phyloP scores from a whole-genome alignment of 495 filamentous ascomycete genomes.

The Pyrenopolyporus hunteri region DNA sequence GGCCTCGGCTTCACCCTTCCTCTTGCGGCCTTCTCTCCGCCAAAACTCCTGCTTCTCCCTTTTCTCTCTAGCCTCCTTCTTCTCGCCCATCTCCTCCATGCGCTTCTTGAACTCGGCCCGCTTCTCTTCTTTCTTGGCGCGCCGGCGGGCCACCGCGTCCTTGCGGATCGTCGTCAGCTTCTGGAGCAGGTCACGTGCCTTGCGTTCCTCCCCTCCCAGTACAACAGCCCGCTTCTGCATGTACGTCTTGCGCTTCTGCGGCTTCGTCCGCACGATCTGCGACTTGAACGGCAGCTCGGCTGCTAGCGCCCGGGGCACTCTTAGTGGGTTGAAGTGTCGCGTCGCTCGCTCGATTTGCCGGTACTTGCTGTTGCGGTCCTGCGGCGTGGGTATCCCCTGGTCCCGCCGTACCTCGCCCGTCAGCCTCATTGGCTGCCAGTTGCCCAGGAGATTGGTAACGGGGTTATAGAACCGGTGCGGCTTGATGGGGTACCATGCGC shows the following conservation, averaged over 20 bases:
- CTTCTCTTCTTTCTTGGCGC: conserved; percentile 83
- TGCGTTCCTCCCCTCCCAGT: conserved; percentile 77
- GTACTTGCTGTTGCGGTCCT: conserved; percentile 81
- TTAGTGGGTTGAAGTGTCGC: conserved; percentile 92
- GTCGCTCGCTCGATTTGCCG: conserved; percentile 76
- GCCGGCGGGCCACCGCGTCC: conserved; percentile 82
- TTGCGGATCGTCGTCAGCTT: conserved; percentile 91
- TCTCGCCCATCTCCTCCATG: conserved; percentile 79
- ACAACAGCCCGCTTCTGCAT: conserved; percentile 93
- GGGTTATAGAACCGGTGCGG: conserved; percentile 97
- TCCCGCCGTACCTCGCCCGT: conserved; percentile 91
- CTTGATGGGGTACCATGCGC: conserved; percentile 95
- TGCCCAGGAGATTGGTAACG: conserved; percentile 84
- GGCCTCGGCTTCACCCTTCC: conserved; percentile 65
- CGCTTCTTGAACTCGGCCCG: conserved; percentile 77
- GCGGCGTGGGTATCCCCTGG: conserved; percentile 75
- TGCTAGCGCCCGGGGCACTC: conserved; percentile 82
- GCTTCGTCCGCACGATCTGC: conserved; percentile 82
- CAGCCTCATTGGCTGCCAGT: conserved; percentile 87
- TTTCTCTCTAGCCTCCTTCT: conserved; percentile 82
- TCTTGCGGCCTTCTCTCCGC: conserved; percentile 93
- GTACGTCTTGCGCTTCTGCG: conserved; percentile 83
- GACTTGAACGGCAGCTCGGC: conserved; percentile 90
- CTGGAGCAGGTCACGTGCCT: conserved; percentile 87
- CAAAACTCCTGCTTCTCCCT: conserved; percentile 92